Evolutionary conservation across 192 early-diverging fungal species (phyloP), one percentile per base, ranked within the genome.

Genomic region (Spizellomyces sp.): DNA sequence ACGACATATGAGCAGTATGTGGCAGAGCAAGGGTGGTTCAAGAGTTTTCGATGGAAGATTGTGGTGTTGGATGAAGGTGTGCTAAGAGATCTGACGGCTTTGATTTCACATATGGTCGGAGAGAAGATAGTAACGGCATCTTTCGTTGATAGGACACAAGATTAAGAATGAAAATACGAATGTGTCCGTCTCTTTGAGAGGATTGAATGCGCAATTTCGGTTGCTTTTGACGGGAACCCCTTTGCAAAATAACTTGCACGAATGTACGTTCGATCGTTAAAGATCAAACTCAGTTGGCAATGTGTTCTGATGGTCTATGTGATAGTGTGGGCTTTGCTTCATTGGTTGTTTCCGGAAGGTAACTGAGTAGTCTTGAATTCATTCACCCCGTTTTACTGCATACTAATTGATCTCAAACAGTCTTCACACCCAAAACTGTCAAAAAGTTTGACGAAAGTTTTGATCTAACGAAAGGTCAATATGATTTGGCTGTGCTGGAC

Each of bases 111-210:
- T 10, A 2, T 44, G 17, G 44, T 65, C 1, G 60, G 14, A 17
- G 2, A 27, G 1, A 15, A 15, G 44, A 48, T 64, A 2, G 4
- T 64, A 4, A 64, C 44, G 36, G 44, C 1, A 47, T 10, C 45
- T 47, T 15, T 55, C 17, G 12, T 54, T 68, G 71, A 36, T 36
- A 36, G 27, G 92, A 15, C 96, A 98, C 77, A 90, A 93, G 50
- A 89, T 98, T 84, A 98, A 98, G 71, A 98, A 98, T 80, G 81
- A 95, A 77, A 89, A 96, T 67, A 94, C 94, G 73, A 90, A 91
- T 68, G 78, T 97, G 42, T 86, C 95, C 36, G 81, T 81, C 6
- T 92, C 95, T 46, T 84, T 98, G 27, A 95, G 94, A 68, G 77
- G 80, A 0, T 90, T 93, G 77, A 81, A 89, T 44, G 89, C 90